These are phyloP conservation scores for Albophoma yamanashiensis DNA, from an alignment of 2,329 filamentous ascomycete species.

Conservation along the genomic window DNA sequence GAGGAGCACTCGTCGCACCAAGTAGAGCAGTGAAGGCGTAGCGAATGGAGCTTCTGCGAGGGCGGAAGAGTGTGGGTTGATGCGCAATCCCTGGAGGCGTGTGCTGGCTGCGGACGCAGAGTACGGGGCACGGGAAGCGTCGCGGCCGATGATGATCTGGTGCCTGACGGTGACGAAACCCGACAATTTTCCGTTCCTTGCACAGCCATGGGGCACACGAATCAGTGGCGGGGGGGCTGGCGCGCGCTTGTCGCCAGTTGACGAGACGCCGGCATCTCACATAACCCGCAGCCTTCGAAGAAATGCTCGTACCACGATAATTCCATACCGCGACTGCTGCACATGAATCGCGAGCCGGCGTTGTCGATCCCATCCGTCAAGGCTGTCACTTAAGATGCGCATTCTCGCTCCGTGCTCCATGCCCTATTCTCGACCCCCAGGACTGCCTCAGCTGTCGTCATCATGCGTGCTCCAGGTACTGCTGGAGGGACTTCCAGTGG, in stretches of 20 bases:
- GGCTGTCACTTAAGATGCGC: not conserved
- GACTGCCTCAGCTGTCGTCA: not conserved
- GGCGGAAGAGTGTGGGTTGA: not conserved
- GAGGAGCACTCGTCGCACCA: constrained; percentile 5
- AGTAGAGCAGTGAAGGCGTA: not conserved
- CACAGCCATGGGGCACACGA: constrained; percentile 17
- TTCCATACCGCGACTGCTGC: not conserved
- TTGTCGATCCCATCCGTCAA: not conserved
- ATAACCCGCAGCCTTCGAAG: not conserved
- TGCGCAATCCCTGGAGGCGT: not conserved
- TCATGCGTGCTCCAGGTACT: not conserved
- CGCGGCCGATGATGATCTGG: constrained; percentile 5
- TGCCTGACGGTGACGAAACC: constrained; percentile 23
- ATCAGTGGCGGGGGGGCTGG: constrained; percentile 10
- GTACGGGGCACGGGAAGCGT: constrained; percentile 4
- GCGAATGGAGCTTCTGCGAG: not conserved
- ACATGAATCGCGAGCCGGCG: not conserved
- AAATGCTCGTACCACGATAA: not conserved
- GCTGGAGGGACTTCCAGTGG: not conserved
- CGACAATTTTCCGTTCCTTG: constrained; percentile 22
- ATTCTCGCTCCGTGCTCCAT: not conserved
- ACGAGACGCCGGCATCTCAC: not conserved
- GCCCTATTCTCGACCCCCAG: not conserved
- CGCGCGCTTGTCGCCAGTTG: not conserved
- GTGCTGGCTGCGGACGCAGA: not conserved